Evolutionary conservation across 2,329 filamentous ascomycete genomes (phyloP), one percentile per base, ranked within the genome.

Genomic region (Sporothrix globosa): DNA sequence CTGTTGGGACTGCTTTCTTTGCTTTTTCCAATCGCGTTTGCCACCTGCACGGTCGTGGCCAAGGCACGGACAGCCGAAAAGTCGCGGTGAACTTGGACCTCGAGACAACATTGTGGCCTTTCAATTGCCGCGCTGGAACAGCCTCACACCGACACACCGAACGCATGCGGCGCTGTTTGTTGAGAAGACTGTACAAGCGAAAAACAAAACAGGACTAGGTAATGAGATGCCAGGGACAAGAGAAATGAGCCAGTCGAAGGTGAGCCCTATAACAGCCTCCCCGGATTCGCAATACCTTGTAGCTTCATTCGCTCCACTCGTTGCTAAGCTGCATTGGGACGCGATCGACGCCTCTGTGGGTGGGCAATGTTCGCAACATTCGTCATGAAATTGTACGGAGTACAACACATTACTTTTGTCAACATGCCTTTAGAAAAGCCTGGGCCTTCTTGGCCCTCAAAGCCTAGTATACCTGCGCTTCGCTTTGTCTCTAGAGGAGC

Each of bases 1-100:
- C 58, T 3, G 39, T 63, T 63, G 58, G 58, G 58, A 44, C 19
- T 13, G 39, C 58, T 27, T 46, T 63, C 58, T 63, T 46, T 63
- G 11, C 41, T 60, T 24, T 41, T 61, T 14, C 34, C 6, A 34
- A 2, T 34, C 6, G 34, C 34, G 9, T 44, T 19, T 3, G 19
- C 19, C n/a, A 7, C 17, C 0, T 14, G 34, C 34, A n/a, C 27
- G 24, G 9, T 24, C 4, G 19, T 60, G 41, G 17, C 46, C 48
- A 50, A 19, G 19, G 48, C 41, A 46, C 41, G 19, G 19, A 9
- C 17, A 27, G 39, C 7, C 34, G 34, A 17, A 39, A 63, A 46
- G 21, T 19, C 27, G 58, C 58, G 58, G 56, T 61, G 56, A 61
- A 44, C 58, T 21, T 14, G 41, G 39, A 46, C 21, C 4, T 39